Conservation (phyloP, 2,329 filamentous ascomycete species). For the Aspergillus sp. region DNA sequence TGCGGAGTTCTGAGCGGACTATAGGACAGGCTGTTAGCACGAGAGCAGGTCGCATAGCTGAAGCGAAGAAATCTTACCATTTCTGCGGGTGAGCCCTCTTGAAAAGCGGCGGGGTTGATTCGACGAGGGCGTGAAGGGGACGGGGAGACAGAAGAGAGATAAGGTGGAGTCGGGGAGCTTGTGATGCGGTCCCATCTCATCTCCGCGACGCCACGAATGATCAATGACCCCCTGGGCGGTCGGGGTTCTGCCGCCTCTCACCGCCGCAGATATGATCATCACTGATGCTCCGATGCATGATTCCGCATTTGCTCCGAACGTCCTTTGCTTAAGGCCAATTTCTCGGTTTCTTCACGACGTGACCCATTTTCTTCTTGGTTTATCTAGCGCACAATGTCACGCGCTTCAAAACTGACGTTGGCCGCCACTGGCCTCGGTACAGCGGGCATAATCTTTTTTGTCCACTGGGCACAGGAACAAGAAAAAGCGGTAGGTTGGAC, state of each 20-base stretch:
- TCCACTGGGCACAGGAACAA: conserved; percentile 82
- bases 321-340: neutral
- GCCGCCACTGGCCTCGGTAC: conserved; percentile 74
- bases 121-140: conserved; percentile 7
- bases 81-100: conserved; percentile 16
- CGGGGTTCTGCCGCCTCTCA: conserved; percentile 30
- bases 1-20: conserved; percentile 98
- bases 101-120: conserved; percentile 3
- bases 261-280: conserved; percentile 29
- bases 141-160: conserved; percentile 12
- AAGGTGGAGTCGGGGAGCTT: conserved; percentile 28
- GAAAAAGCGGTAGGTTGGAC: conserved; percentile 68
- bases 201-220: conserved; percentile 30
- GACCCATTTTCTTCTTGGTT: neutral
- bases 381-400: conserved; percentile 65
- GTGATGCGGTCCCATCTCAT: conserved; percentile 17
- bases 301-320: neutral
- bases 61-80: conserved; percentile 28
- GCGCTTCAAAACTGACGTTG: conserved; percentile 82
- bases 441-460: conserved; percentile 73
- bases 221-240: conserved; percentile 30
- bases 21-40: conserved; percentile 18
- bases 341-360: neutral
- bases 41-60: conserved; percentile 4
- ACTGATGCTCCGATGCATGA: conserved; percentile 11